Base-by-base conservation (phyloP, 2,329 filamentous ascomycete species). In the Apiospora phragmitis region DNA sequence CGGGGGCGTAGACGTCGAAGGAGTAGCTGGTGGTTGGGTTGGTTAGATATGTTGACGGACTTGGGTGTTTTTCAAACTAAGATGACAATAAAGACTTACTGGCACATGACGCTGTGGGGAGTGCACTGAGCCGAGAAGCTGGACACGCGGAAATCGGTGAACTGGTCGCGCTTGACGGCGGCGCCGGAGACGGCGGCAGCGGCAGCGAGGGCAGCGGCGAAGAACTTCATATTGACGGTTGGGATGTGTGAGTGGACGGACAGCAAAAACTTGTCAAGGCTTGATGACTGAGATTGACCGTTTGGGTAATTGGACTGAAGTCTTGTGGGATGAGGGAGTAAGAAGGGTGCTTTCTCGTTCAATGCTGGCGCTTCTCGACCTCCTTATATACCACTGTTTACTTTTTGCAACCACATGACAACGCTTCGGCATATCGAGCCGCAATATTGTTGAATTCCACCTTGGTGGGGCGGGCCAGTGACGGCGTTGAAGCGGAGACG, bases 51-150 rank as follows among this genome's bases (percentile, higher is more conserved):
- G 24, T n/a, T n/a, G n/a, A n/a, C n/a, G n/a, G n/a, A n/a, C 38
- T 11, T 41, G 6, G 38, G 9, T 9, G 9, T 41, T 41, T 41
- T 11, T 7, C 14, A 12, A 12, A 41, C 38, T 12, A 12, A 59
- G 9, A 29, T 1, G 26, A 29, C 4, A 8, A 2, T 29, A 35
- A 11, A 9, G 9, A 59, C 51, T 59, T 35, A 59, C 51, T 59
- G 51, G 51, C 51, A 59, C 51, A 59, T 35, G 51, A 35, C 29
- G 51, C 51, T 59, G 51, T 59, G 51, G 51, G 51, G 51, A n/a
- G 29, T 35, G 51, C 51, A 59, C 2, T 16, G 18, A 7, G 51
- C 51, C 51, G 51, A 35, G 51, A 59, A 59, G 51, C 29, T 59
- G 51, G 51, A 59, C 29, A 59, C 51, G 51, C 51, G 51, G 51